phyloP scores from a whole-genome alignment of 2,329 filamentous ascomycete species.

The Hypoxylon sp. region DNA sequence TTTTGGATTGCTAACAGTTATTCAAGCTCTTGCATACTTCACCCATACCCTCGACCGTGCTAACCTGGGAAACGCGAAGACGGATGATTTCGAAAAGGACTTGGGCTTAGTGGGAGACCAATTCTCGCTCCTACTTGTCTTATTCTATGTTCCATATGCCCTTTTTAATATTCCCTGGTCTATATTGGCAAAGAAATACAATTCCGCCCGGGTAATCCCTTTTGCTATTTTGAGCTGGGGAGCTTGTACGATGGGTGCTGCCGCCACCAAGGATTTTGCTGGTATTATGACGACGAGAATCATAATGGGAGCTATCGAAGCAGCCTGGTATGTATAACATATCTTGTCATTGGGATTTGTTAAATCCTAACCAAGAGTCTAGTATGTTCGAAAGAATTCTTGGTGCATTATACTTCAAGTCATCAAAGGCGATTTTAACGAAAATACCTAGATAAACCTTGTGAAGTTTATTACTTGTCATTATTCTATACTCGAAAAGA shows the following conservation, averaged over 20 bases:
- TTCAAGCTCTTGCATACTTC: conserved; percentile 37
- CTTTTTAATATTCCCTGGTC: conserved; percentile 65
- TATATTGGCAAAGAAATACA: conserved; percentile 62
- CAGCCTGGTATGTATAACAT: conserved; percentile 57
- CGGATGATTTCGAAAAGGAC: conserved; percentile 60
- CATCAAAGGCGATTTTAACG: conserved; percentile 6
- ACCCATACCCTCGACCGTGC: conserved; percentile 36
- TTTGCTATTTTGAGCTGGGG: conserved; percentile 65
- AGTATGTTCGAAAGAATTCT: conserved; percentile 19
- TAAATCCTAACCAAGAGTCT: background rate
- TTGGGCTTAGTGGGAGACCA: conserved; percentile 59
- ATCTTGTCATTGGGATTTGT: conserved; percentile 57
- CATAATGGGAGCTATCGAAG: conserved; percentile 63
- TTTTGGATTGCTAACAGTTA: conserved; percentile 4
- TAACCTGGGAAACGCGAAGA: conserved; percentile 67
- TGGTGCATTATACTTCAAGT: background rate
- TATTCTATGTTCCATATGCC: conserved; percentile 67
- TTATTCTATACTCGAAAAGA: conserved; percentile 44
- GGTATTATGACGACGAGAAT: conserved; percentile 65
- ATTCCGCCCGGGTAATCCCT: conserved; percentile 55
- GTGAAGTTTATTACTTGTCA: conserved; percentile 38
- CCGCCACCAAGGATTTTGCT: conserved; percentile 63
- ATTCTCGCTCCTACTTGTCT: conserved; percentile 62
- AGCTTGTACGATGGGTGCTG: conserved; percentile 63
- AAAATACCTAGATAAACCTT: conserved; percentile 31